Conservation (phyloP, 2,329 filamentous ascomycete species). For the Colletotrichum sansevieriae region DNA sequence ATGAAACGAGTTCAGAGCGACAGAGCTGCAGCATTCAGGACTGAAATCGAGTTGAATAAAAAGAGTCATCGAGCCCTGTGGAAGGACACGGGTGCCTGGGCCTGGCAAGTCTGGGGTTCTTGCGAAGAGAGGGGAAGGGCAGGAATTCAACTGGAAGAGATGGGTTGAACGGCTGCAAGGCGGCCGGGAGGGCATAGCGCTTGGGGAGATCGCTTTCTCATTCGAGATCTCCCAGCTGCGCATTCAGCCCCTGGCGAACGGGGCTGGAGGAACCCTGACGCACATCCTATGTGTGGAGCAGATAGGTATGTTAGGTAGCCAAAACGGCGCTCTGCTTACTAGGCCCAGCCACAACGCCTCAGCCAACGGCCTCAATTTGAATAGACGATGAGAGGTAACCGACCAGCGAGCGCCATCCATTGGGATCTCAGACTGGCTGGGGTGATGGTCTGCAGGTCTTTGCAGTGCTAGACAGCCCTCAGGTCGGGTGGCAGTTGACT, state of each 20-base stretch:
- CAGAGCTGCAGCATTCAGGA: not conserved
- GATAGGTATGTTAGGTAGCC: not conserved
- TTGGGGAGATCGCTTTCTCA: slow-evolving; percentile 15
- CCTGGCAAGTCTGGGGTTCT: not conserved
- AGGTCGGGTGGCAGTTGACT: slow-evolving; percentile 20
- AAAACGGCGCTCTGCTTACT: slow-evolving; percentile 18
- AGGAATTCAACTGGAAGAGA: slow-evolving; percentile 9
- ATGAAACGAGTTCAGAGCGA: not conserved
- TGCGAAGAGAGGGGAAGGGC: slow-evolving; percentile 19
- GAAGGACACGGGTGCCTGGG: slow-evolving; percentile 34
- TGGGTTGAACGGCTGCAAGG: slow-evolving; percentile 27
- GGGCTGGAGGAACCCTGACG: slow-evolving; percentile 11
- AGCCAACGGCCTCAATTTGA: slow-evolving; percentile 14
- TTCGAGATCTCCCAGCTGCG: slow-evolving; percentile 26
- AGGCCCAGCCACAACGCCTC: slow-evolving; percentile 29
- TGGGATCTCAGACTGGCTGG: not conserved
- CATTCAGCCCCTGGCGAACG: slow-evolving; percentile 16
- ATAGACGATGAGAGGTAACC: not conserved
- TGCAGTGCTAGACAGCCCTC: slow-evolving; percentile 8
- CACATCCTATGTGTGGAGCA: slow-evolving; percentile 9
- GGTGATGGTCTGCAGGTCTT: slow-evolving; percentile 11
- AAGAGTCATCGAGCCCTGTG: slow-evolving; percentile 39
- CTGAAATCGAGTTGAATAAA: not conserved
- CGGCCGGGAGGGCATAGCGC: slow-evolving; percentile 21
- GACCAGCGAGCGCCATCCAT: not conserved